Evolutionary conservation across 2,329 filamentous ascomycete species (phyloP), one percentile per base, ranked within the genome.

Genomic region (Penicillium carneum): DNA sequence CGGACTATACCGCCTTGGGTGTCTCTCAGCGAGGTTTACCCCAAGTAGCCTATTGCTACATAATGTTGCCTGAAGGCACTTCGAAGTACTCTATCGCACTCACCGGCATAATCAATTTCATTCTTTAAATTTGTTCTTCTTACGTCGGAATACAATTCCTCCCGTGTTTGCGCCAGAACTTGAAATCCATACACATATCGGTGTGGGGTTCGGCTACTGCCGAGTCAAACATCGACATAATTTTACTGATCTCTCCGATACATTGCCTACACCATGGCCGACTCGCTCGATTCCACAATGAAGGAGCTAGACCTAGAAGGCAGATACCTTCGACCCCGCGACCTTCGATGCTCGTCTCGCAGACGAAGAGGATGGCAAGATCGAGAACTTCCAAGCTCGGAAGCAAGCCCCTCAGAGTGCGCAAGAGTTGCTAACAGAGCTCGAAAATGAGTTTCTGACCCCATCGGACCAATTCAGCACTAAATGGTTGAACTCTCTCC

Each of bases 401-500:
- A 81, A 80, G 66, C 79, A 78, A 62, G 67, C 75, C 59, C 82
- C 72, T 70, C 85, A 83, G 58, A 70, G 61, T 61, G 78, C 84
- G 41, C 82, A 87, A n/a, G 84, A 84, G 34, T 81, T 94, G 62
- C 91, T 91, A 77, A 81, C 81, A 47, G 84, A 88, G 63, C 84
- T 98, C 5, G 92, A 96, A 78, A 73, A 84, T 57, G 88, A 90
- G 48, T 95, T 94, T 71, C 82, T 99, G 29, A 87, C 87, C 2
- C 94, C 95, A 0, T 91, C 92, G 1, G 84, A 88, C 5, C 85
- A 86, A 2, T 97, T 99, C 80, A 92, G 89, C 36, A 82, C 87
- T 4, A 88, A 90, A 72, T 98, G 95, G 93, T 85, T 99, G 61
- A 93, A 97, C 76, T 86, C 87, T 57, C 80, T 98, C 45, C 95